Conservation (phyloP, 75 land plant species). For the Sequoia sempervirens region DNA sequence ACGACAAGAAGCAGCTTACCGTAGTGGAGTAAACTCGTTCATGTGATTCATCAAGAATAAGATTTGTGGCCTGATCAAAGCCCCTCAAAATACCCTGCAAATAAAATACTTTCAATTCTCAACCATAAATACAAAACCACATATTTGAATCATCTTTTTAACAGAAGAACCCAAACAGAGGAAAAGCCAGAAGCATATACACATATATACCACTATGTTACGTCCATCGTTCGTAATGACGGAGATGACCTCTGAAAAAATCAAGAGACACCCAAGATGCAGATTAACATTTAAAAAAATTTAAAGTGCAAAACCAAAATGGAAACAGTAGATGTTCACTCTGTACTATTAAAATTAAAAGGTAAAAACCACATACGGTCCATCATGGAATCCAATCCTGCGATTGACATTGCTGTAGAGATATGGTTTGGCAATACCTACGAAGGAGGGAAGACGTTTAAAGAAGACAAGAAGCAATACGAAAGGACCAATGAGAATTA, state of each 20-base stretch:
- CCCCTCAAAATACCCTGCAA: constrained; percentile 84
- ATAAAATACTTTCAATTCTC: not conserved
- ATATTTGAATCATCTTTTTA: not conserved
- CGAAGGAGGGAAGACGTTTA: not conserved
- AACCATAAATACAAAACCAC: not conserved
- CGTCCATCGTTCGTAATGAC: constrained; percentile 96
- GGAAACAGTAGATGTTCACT: not conserved
- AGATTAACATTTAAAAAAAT: not conserved
- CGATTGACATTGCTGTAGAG: constrained; percentile 19
- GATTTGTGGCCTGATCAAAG: constrained; percentile 93
- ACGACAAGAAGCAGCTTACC: constrained; percentile 27
- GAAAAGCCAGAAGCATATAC: not conserved
- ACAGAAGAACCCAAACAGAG: constrained; percentile 1
- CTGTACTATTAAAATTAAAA: no score
- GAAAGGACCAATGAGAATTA: not conserved
- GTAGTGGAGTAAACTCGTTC: constrained; percentile 95
- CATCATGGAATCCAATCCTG: constrained; percentile 36
- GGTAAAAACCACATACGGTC: constrained; percentile 27
- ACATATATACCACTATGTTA: constrained; percentile 78
- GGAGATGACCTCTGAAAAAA: constrained; percentile 70
- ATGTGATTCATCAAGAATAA: constrained; percentile 94
- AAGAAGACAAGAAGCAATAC: not conserved
- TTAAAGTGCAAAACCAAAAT: not conserved
- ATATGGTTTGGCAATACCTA: not conserved
- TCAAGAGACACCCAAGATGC: not conserved